A percentile compares a stretch with the other conserved stretches of the same genome.
These are phyloP conservation scores for Striga asiatica DNA, from an alignment of 257 asterid genomes.

Conservation along the genomic window DNA sequence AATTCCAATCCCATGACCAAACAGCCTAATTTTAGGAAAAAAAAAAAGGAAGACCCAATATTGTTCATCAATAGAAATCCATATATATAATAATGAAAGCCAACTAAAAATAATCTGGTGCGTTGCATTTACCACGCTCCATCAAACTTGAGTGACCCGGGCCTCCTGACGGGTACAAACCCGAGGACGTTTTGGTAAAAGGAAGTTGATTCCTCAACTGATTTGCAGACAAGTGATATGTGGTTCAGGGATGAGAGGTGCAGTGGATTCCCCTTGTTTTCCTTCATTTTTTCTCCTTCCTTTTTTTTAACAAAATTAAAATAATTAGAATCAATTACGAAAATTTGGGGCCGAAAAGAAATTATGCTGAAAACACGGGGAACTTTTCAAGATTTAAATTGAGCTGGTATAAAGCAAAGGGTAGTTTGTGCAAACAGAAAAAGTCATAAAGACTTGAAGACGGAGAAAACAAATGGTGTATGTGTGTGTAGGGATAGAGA, in stretches of 20 bases:
- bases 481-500: too few relatives aligned
- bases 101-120: neutral
- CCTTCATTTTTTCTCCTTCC: conserved; percentile 52
- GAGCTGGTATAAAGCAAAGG: too few relatives aligned
- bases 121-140: conserved; percentile 68
- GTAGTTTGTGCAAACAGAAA: too few relatives aligned
- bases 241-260: conserved; percentile 78
- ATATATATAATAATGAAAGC: neutral
- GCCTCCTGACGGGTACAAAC: conserved; percentile 74
- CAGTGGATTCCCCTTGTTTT: conserved; percentile 48
- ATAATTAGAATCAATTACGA: too few relatives aligned
- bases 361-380: neutral
- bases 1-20: conserved; percentile 88
- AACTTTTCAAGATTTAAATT: too few relatives aligned
- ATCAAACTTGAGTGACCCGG: conserved; percentile 73
- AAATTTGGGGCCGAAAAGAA: neutral
- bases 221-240: conserved; percentile 71
- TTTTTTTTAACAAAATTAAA: neutral
- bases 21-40: conserved; percentile 45
- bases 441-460: too few relatives aligned
- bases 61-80: neutral
- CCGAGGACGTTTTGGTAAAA: conserved; percentile 81
- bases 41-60: neutral
- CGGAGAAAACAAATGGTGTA: too few relatives aligned
- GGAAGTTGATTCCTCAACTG: conserved; percentile 66